These are phyloP conservation scores for Phaeotremella skinneri DNA, from an alignment of 768 basidiomycete species.

Conservation along the genomic window DNA sequence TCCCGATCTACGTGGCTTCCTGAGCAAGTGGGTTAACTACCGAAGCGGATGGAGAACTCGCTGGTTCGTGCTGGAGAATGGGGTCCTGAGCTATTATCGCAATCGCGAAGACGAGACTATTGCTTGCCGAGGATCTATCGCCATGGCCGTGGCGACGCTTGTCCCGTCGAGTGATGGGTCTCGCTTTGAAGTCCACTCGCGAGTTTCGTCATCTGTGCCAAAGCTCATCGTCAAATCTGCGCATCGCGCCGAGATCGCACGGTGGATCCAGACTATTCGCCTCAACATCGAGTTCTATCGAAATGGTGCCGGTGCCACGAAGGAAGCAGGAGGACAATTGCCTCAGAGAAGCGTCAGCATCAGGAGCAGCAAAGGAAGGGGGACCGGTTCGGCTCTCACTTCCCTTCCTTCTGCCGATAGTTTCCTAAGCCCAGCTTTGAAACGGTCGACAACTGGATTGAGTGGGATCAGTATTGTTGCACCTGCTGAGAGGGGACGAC, in stretches of 20 bases:
- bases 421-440: constrained; percentile 35
- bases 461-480: constrained; percentile 24
- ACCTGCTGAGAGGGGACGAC: constrained; percentile 5
- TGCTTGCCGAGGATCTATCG: constrained; percentile 80
- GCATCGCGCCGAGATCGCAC: constrained; percentile 81
- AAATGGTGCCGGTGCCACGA: constrained; percentile 37
- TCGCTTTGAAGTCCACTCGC: constrained; percentile 74
- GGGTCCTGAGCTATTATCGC: constrained; percentile 66
- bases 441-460: constrained; percentile 30
- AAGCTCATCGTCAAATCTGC: constrained; percentile 55
- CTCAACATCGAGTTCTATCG: constrained; percentile 70
- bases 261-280: constrained; percentile 77
- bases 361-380: constrained; percentile 8
- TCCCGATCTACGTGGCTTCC: constrained; percentile 37
- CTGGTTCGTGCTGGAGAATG: constrained; percentile 88
- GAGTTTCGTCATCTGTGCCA: constrained; percentile 44
- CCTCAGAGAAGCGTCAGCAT: constrained; percentile 17
- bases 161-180: constrained; percentile 59
- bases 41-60: constrained; percentile 83
- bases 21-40: constrained; percentile 88
- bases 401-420: constrained; percentile 31
- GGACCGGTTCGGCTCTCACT: constrained; percentile 5
- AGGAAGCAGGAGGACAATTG: neutral
- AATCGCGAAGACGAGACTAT: constrained; percentile 86
- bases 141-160: constrained; percentile 69